Percentiles rank a stretch among this genome's conserved stretches.
phyloP scores from a whole-genome alignment of 441 rosid species.

The California macrophylla region DNA sequence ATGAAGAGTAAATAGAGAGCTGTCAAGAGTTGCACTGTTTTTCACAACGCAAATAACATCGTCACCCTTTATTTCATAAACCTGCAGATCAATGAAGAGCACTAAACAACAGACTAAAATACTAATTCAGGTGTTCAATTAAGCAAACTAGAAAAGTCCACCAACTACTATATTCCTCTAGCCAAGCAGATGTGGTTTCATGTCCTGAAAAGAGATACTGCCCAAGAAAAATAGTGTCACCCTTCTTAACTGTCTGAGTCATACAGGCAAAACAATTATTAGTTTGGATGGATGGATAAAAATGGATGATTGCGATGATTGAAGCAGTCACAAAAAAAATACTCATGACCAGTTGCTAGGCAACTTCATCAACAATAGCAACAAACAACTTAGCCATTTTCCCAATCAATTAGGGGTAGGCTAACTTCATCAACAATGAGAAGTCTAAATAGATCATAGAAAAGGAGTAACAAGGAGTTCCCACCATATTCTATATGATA shows the following conservation, averaged over 20 bases:
- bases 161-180: constrained; percentile 12
- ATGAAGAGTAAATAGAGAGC: constrained; percentile 20
- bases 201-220: constrained; percentile 27
- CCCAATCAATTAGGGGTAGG: no score
- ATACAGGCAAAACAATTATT: neutral
- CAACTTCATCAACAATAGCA: no score
- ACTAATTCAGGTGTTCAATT: neutral
- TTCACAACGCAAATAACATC: constrained; percentile 21
- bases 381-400: no score
- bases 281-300: neutral
- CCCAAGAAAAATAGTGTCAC: constrained; percentile 23
- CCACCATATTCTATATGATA: no score
- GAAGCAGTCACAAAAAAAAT: neutral
- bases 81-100: constrained; percentile 13
- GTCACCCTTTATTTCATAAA: constrained; percentile 20
- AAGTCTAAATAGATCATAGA: neutral
- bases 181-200: constrained; percentile 23
- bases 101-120: neutral
- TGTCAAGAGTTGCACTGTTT: constrained; percentile 21
- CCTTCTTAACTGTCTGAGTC: constrained; percentile 21
- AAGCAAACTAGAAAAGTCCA: neutral
- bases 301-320: neutral
- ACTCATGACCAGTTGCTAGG: no score
- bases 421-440: neutral
- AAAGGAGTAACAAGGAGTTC: neutral